These are phyloP conservation scores for Meripilus lineatus DNA, from an alignment of 1,284 basidiomycete species.

Conservation along the genomic window DNA sequence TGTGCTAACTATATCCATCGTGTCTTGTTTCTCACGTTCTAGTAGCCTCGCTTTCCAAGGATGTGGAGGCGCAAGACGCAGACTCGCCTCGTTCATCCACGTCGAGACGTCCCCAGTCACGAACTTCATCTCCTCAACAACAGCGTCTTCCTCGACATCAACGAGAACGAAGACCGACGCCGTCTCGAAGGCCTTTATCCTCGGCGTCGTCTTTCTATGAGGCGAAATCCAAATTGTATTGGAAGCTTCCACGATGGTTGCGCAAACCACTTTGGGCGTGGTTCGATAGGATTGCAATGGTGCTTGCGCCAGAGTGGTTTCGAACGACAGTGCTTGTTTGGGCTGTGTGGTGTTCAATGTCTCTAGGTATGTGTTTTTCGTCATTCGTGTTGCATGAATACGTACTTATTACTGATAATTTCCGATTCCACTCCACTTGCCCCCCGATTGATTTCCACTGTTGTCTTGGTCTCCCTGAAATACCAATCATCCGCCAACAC, in stretches of 20 bases:
- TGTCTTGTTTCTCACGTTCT: no score
- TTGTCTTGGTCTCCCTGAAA: no score
- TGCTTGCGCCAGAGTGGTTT: constrained; percentile 81
- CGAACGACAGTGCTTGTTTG: constrained; percentile 83
- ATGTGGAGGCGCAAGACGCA: no score
- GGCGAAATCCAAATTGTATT: constrained; percentile 33
- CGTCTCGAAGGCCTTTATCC: no score
- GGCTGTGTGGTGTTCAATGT: constrained; percentile 79
- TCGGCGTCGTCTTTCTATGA: constrained; percentile 37
- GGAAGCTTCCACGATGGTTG: constrained; percentile 38
- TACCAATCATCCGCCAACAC: no score
- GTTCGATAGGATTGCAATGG: constrained; percentile 67
- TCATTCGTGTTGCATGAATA: no score
- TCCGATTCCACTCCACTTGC: no score
- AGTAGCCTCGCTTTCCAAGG: not conserved
- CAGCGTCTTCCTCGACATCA: not conserved
- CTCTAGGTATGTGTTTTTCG: constrained; percentile 74
- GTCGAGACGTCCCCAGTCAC: not conserved
- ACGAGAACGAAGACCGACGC: not conserved
- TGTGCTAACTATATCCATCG: not conserved
- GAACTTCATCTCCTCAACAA: not conserved
- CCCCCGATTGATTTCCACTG: constrained; percentile 7
- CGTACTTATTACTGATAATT: no score
- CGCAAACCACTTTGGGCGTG: constrained; percentile 57
- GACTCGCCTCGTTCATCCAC: not conserved